Conservation (phyloP, 768 basidiomycete genomes). For the Piloderma croceum region DNA sequence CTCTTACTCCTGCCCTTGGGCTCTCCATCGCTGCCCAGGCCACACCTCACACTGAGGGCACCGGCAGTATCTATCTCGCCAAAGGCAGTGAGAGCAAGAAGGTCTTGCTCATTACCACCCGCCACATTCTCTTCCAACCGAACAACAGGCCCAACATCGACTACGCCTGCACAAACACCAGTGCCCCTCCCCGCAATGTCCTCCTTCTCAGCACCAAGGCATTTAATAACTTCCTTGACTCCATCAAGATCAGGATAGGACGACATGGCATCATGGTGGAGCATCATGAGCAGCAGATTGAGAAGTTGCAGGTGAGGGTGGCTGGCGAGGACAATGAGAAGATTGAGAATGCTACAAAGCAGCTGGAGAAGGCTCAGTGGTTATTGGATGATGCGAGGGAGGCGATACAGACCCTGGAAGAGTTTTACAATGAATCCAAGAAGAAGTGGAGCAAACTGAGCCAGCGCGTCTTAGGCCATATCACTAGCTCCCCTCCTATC, state of each 20-base stretch:
- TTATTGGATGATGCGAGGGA: constrained; percentile 16
- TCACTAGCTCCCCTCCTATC: constrained; percentile 20
- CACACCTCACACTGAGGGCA: constrained; percentile 24
- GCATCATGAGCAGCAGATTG: too few relatives aligned
- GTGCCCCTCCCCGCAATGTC: constrained; percentile 22
- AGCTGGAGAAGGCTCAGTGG: constrained; percentile 5
- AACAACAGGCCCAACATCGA: constrained; percentile 15
- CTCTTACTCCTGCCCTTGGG: constrained; percentile 16
- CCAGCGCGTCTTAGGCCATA: constrained; percentile 20
- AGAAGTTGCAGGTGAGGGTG: constrained; percentile 18
- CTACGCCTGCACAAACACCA: constrained; percentile 13
- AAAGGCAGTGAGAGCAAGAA: constrained; percentile 14
- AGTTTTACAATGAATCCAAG: constrained; percentile 18
- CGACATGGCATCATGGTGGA: too few relatives aligned
- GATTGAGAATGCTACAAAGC: constrained; percentile 12
- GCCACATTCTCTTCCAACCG: constrained; percentile 13
- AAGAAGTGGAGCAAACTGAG: constrained; percentile 17
- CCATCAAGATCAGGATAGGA: constrained; percentile 23
- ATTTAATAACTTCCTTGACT: constrained; percentile 22
- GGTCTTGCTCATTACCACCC: constrained; percentile 25
- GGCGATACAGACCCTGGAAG: constrained; percentile 16
- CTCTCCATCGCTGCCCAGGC: constrained; percentile 22
- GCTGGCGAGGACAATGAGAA: constrained; percentile 17
- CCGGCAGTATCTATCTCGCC: constrained; percentile 27
- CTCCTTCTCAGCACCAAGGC: constrained; percentile 25